Conservation (phyloP, 164 flowering plant genomes). For the Vitis vinifera region DNA sequence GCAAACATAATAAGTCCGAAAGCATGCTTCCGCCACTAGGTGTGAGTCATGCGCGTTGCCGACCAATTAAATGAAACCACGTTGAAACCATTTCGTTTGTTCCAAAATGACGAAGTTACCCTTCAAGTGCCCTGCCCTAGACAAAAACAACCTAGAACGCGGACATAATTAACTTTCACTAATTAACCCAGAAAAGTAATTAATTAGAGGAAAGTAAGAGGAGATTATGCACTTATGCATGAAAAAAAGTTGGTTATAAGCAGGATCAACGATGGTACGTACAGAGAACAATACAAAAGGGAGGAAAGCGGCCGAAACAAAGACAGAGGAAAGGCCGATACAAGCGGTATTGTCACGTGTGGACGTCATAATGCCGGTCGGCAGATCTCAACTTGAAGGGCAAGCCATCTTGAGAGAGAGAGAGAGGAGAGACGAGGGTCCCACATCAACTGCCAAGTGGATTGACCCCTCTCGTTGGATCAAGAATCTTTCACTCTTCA, state of each 20-base stretch:
- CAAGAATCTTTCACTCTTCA: background rate
- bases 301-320: constrained; percentile 17
- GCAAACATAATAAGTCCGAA: constrained; percentile 18
- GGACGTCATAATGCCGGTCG: constrained; percentile 33
- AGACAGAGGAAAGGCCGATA: constrained; percentile 29
- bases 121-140: background rate
- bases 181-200: background rate
- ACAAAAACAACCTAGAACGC: background rate
- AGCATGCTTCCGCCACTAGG: constrained; percentile 22
- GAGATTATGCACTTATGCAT: background rate
- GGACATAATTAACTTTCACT: background rate
- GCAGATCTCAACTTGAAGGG: constrained; percentile 28
- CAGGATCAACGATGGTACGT: background rate
- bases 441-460: constrained; percentile 14
- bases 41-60: constrained; percentile 15
- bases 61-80: constrained; percentile 22
- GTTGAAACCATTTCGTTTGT: background rate
- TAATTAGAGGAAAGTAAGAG: background rate
- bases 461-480: constrained; percentile 7
- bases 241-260: constrained; percentile 8
- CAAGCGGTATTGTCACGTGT: constrained; percentile 32
- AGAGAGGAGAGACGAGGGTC: background rate
- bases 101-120: constrained; percentile 1
- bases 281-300: constrained; percentile 5
- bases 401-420: constrained; percentile 14